Evolutionary conservation across 2,329 filamentous ascomycete species (phyloP), one percentile per base, ranked within the genome.

Genomic region (Colletotrichum eleusines): DNA sequence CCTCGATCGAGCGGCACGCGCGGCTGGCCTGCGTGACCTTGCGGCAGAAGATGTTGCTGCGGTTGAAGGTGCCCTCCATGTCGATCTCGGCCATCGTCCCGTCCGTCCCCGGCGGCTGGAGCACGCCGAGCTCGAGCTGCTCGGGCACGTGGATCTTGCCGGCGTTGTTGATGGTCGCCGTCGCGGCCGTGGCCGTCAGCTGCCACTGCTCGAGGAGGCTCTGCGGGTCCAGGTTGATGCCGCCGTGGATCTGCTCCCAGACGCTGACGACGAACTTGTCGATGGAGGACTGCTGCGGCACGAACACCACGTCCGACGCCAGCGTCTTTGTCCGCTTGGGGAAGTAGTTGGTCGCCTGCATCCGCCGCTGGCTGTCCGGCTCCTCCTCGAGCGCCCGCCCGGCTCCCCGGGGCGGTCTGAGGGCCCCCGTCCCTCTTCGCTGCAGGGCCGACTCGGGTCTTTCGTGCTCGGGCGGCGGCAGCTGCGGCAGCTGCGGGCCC

Each of bases 1-100:
- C 86, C 75, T 89, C 87, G n/a, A 88, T 79, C 0, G 86, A 86
- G n/a, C 87, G 80, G 64, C 84, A 87, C 1, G 86, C 84, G 18
- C 86, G 82, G 73, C 84, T 86, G n/a, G 85, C 78, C 68, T 80
- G 77, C 18, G 78, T 79, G 0, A 79, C 74, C 72, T 73, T 81
- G 16, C 77, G 75, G 71, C 77, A 79, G 66, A 80, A 76, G 9
- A 75, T 66, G 60, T 78, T 80, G 48, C 76, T 78, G 58, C 74
- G 76, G 66, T 75, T 79, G 66, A 80, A 80, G 23, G 75, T 75
- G 2, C 69, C 72, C 38, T 64, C 71, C 44, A 67, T 50, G 35
- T 63, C 66, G 48, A 66, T 63, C n/a, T 65, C 66, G 46, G 61
- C 26, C 42, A 70, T 46, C 20, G 50, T 59, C 44, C 50, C 61